Conservation (phyloP, 495 filamentous ascomycete genomes). For the Neurospora hispaniola region DNA sequence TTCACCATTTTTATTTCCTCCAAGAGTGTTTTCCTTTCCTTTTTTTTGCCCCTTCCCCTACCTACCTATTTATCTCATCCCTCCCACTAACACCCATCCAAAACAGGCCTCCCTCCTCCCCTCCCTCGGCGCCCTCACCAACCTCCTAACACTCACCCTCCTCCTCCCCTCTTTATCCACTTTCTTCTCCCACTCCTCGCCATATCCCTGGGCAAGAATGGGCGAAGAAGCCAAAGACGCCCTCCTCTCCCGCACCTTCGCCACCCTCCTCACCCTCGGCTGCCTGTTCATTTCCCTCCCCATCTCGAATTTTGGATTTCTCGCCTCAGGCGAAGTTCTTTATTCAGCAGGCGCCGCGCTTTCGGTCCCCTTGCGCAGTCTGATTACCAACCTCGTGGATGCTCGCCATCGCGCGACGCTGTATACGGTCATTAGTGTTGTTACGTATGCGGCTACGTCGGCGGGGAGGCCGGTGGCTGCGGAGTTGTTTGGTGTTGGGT, state of each 20-base stretch:
- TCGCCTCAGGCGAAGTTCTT: slow-evolving; percentile 9
- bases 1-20: no score
- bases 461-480: slow-evolving; percentile 40
- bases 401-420: slow-evolving; percentile 41
- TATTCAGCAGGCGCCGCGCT: slow-evolving; percentile 11
- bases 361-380: slow-evolving; percentile 20
- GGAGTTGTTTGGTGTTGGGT: slow-evolving; percentile 23
- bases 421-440: slow-evolving; percentile 45
- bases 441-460: slow-evolving; percentile 39
- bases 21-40: no score
- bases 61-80: no score
- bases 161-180: slow-evolving; percentile 35
- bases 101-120: slow-evolving; percentile 39
- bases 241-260: slow-evolving; percentile 34
- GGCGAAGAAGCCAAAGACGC: background rate
- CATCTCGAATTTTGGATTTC: slow-evolving; percentile 26
- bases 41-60: no score
- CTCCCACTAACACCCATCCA: no score
- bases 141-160: slow-evolving; percentile 36
- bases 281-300: slow-evolving; percentile 37
- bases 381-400: slow-evolving; percentile 43
- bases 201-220: no score
- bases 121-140: slow-evolving; percentile 39
- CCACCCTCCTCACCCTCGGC: slow-evolving; percentile 37
- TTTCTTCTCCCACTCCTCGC: background rate